phyloP scores from a whole-genome alignment of 2,329 filamentous ascomycete species.

The Cytospora chrysosperma region DNA sequence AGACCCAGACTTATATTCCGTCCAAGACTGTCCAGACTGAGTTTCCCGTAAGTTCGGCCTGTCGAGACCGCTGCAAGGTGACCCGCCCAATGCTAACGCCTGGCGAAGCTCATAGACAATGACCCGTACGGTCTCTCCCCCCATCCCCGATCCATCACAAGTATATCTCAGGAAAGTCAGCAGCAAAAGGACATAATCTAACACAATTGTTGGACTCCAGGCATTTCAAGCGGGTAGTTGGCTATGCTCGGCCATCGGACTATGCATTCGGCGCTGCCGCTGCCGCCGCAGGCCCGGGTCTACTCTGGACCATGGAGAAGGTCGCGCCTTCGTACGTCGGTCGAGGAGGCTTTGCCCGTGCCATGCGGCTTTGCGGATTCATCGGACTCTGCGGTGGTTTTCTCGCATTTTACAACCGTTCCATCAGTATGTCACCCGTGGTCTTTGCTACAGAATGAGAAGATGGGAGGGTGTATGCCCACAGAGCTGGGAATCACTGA shows the following conservation, averaged over 20 bases:
- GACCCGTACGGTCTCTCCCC: slow-evolving; percentile 72
- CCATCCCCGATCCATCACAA: slow-evolving; percentile 2
- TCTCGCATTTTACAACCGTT: slow-evolving; percentile 81
- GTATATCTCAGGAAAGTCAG: not conserved
- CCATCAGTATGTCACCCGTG: slow-evolving; percentile 63
- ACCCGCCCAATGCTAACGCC: slow-evolving; percentile 28
- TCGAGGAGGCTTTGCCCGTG: slow-evolving; percentile 75
- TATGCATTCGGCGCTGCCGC: slow-evolving; percentile 70
- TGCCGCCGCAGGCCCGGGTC: slow-evolving; percentile 68
- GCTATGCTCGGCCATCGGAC: slow-evolving; percentile 84
- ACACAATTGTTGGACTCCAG: slow-evolving; percentile 46
- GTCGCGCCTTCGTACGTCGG: slow-evolving; percentile 83
- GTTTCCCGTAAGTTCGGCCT: slow-evolving; percentile 70
- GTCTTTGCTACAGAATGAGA: not conserved
- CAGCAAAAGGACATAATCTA: slow-evolving; percentile 20
- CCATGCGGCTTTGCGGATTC: slow-evolving; percentile 75
- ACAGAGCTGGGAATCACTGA: not conserved
- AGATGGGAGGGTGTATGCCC: no score
- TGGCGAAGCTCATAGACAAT: slow-evolving; percentile 86
- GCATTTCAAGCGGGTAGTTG: slow-evolving; percentile 85
- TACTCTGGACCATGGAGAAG: slow-evolving; percentile 78
- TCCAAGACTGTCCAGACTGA: slow-evolving; percentile 79
- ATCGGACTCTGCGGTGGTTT: slow-evolving; percentile 78
- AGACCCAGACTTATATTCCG: slow-evolving; percentile 56
- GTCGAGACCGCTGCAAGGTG: no score